Base-by-base conservation (phyloP, 2,329 filamentous ascomycete genomes). In the Botrytis aclada region DNA sequence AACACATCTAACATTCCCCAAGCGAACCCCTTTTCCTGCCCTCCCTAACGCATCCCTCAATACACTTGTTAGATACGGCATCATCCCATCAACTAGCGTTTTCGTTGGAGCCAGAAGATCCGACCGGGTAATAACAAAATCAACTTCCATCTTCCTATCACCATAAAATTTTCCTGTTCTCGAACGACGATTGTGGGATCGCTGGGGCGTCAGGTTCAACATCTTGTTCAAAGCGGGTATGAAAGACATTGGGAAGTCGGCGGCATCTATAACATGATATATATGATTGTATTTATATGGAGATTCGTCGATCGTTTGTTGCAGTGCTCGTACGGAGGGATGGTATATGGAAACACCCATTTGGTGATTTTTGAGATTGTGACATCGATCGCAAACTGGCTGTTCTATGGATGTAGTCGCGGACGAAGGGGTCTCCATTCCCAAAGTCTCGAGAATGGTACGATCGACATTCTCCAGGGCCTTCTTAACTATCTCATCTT, bases 191-290 rank as follows among this genome's bases (percentile, higher is more conserved):
- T 98, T 98, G 74, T 88, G 88, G 0, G 93, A 92, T 72, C 95
- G 90, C 70, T 96, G 85, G 12, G 91, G 90, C 74, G 93, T 90
- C 16, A 94, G 85, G 47, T 90, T 86, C 1, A 98, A 85, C 0
- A 93, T 84, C 12, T 88, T 84, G 74, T 92, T 88, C 16, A 99
- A 88, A 62, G 90, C 89, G 0, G 94, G 93, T 6, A 98, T 86
- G 22, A 99, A 83, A 2, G 96, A 98, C 88, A 99, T 93, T 32
- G 96, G 96, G 76, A 99, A 98, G 82, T 99, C 96, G 74, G 95
- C 96, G 4, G 96, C 95, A 80, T 99, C 96, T 34, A 99, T 85
- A 39, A 99, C 87, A 82, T 99, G 96, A 81, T 98, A 99, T 74
- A 99, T 91, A 82, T 98, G 93, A 79, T 99, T 98, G 80, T 93